phyloP scores from a whole-genome alignment of 768 basidiomycete species.

The Mycena rebaudengoi region DNA sequence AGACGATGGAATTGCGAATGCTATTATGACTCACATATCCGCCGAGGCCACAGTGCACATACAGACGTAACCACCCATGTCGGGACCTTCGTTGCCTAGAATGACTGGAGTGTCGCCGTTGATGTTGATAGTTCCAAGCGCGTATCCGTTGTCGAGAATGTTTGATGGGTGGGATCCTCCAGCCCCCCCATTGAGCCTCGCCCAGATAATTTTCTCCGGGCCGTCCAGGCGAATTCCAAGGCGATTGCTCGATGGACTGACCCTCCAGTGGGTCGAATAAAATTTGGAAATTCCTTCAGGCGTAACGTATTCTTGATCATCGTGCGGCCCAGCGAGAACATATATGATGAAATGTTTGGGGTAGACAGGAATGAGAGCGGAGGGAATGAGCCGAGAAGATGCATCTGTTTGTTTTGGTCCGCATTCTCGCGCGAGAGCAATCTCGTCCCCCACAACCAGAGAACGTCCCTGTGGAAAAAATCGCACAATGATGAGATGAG shows the following conservation, averaged over 20 bases:
- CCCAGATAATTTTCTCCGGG: conserved; percentile 56
- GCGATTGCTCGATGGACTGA: conserved; percentile 67
- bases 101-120: conserved; percentile 79
- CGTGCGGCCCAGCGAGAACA: conserved; percentile 71
- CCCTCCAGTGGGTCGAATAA: conserved; percentile 60
- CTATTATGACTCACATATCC: conserved; percentile 51
- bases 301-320: conserved; percentile 63
- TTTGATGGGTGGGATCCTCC: conserved; percentile 77
- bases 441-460: conserved; percentile 58
- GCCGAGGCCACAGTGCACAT: conserved; percentile 59
- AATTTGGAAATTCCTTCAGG: conserved; percentile 56
- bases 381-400: conserved; percentile 31
- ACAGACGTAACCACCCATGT: conserved; percentile 72
- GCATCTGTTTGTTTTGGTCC: conserved; percentile 29
- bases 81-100: conserved; percentile 67
- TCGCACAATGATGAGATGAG: too few relatives aligned
- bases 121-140: conserved; percentile 61
- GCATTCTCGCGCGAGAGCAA: conserved; percentile 47
- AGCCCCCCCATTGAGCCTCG: conserved; percentile 64
- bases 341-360: conserved; percentile 58
- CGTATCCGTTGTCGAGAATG: conserved; percentile 70
- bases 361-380: conserved; percentile 50
- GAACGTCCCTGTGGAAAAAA: conserved; percentile 54
- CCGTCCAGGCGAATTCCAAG: conserved; percentile 69
- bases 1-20: not conserved